These are phyloP conservation scores for Luvunga scandens DNA, from an alignment of 345 rosid species.

Conservation along the genomic window DNA sequence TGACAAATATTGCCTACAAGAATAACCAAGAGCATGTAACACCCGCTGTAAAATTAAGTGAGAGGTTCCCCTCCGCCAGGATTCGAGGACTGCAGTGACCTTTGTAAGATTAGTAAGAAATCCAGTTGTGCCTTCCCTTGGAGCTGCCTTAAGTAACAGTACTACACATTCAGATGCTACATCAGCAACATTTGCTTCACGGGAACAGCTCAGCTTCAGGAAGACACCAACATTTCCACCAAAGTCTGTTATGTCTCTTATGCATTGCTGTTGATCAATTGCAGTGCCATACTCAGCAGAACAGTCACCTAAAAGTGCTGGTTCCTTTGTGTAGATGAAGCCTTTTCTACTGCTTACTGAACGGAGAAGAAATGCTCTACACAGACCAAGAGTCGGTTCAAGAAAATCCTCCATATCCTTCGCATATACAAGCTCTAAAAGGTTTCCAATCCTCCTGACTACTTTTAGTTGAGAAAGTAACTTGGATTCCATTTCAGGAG, in stretches of 20 bases:
- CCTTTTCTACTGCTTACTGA: conserved; percentile 58
- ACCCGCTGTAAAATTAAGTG: conserved; percentile 59
- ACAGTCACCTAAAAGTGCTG: conserved; percentile 57
- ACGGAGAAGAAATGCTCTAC: conserved; percentile 70
- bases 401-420: conserved; percentile 98
- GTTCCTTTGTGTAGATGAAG: conserved; percentile 47
- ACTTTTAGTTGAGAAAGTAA: conserved; percentile 80
- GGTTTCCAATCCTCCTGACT: conserved; percentile 81
- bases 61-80: conserved; percentile 46
- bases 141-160: conserved; percentile 72
- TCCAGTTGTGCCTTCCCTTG: conserved; percentile 87
- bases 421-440: conserved; percentile 78
- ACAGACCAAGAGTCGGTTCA: conserved; percentile 80
- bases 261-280: conserved; percentile 50
- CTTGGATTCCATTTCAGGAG: conserved; percentile 94
- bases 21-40: conserved; percentile 73
- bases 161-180: conserved; percentile 85
- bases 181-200: conserved; percentile 51
- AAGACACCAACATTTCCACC: conserved; percentile 68
- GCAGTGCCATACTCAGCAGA: conserved; percentile 36
- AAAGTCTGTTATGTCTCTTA: conserved; percentile 81
- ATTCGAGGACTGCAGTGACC: conserved; percentile 60
- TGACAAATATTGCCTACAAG: conserved; percentile 73
- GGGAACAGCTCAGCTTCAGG: conserved; percentile 51
- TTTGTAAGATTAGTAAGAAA: conserved; percentile 79